A percentile compares a stretch with the other conserved stretches of the same genome.
phyloP scores from a whole-genome alignment of 305 asterid species.

The Fraxinus albicans region DNA sequence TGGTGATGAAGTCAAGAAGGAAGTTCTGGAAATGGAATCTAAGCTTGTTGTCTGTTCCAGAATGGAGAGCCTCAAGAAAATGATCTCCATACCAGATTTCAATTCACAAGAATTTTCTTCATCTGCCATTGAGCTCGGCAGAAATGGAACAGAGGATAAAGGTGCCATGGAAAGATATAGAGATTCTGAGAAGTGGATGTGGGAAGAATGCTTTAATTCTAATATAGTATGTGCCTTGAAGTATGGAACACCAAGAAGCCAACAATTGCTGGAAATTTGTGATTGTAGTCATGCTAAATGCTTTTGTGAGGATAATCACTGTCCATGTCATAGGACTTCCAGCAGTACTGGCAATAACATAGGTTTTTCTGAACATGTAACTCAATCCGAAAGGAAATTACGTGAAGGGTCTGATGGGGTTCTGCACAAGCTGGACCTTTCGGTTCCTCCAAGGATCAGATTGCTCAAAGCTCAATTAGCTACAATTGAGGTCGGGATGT shows the following conservation, averaged over 20 bases:
- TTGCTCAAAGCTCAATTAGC: slow-evolving; percentile 71
- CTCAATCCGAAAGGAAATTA: slow-evolving; percentile 42
- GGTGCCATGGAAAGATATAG: slow-evolving; percentile 41
- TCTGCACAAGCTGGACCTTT: slow-evolving; percentile 27
- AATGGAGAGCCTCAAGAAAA: slow-evolving; percentile 30
- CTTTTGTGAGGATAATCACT: slow-evolving; percentile 52
- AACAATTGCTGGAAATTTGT: slow-evolving; percentile 58
- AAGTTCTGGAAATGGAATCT: slow-evolving; percentile 30
- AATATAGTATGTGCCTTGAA: slow-evolving; percentile 41
- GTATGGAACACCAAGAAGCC: slow-evolving; percentile 45
- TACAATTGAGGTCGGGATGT: slow-evolving; percentile 58
- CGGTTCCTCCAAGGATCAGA: slow-evolving; percentile 56
- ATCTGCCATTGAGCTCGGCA: slow-evolving; percentile 27
- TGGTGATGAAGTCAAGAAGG: slow-evolving; percentile 29
- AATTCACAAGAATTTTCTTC: slow-evolving; percentile 32
- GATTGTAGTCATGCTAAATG: slow-evolving; percentile 44
- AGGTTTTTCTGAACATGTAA: slow-evolving; percentile 46
- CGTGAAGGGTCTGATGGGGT: slow-evolving; percentile 30
- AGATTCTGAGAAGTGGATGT: slow-evolving; percentile 71
- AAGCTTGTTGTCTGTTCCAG: slow-evolving; percentile 25
- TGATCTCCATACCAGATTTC: slow-evolving; percentile 18
- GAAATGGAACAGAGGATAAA: slow-evolving; percentile 36
- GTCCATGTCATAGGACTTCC: slow-evolving; percentile 56
- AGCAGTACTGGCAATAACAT: slow-evolving; percentile 21
- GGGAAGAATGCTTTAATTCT: slow-evolving; percentile 62